Evolutionary conservation across 306 rosid genomes (phyloP), one percentile per base, ranked within the genome.

Genomic region (Cucurbita pepo): DNA sequence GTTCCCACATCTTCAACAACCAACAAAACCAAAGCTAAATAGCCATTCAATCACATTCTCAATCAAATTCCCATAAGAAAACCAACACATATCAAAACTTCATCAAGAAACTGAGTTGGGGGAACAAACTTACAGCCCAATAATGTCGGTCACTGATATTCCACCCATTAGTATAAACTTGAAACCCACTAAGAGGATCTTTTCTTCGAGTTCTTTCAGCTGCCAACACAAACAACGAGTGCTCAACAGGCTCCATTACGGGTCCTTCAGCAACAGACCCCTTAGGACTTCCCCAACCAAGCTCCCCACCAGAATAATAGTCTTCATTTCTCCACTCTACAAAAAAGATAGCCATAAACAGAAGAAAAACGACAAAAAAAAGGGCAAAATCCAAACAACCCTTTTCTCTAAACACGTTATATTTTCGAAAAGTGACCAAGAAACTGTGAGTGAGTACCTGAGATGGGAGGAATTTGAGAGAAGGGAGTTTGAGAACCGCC

Each of bases 61-160:
- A 9, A 11, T 55, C 10, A 2, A 59, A n/a, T 34, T 25, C 16
- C 3, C 30, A 40, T 48, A 62, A 50, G 50, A 40, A 62, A 62
- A 60, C 4, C 30, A n/a, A 63, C 5, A 22, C 38, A 6, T 15
- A 21, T 21, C 6, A 41, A 44, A 22, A 56, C 3, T 30, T 16
- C 14, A 22, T 3, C 3, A 71, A 38, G 61, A 37, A 10, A 44
- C 45, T 41, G 0, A 65, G 65, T 54, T 11, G 1, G 37, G 53
- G 18, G 57, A 45, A 74, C 80, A 36, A 37, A 61, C 67, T 78
- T 78, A 82, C 89, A 52, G 89, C 84, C 89, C 89, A 85, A 74
- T 85, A 85, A 81, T 85, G 89, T 78, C 75, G 89, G 21, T 85
- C 85, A 54, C 83, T 80, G 63, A 85, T 78, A 77, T 85, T 85